These are phyloP conservation scores for Castanea mollissima DNA, from an alignment of 306 rosid species.

Conservation along the genomic window DNA sequence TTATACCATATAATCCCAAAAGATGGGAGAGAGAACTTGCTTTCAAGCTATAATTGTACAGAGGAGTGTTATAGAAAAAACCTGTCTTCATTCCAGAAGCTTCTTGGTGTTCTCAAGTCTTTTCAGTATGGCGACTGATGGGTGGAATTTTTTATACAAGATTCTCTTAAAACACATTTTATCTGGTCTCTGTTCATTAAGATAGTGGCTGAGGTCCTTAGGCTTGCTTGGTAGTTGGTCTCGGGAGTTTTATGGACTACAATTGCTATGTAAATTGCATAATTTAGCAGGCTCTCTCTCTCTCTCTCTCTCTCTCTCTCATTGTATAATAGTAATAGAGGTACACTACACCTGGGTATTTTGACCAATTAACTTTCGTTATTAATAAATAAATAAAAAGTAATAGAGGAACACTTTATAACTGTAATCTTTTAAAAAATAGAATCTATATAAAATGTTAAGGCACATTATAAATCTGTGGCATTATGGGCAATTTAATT, in stretches of 20 bases:
- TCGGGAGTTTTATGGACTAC: neutral
- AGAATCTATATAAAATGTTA: no score
- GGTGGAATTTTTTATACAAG: neutral
- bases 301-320: no score
- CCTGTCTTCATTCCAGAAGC: neutral
- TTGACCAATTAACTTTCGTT: no score
- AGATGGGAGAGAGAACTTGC: constrained; percentile 63
- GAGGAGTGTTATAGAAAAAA: neutral
- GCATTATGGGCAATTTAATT: no score
- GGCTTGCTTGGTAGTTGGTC: neutral
- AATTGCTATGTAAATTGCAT: neutral
- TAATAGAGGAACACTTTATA: no score
- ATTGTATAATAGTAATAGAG: no score
- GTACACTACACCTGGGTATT: no score
- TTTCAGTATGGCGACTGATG: neutral
- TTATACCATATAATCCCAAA: constrained; percentile 55
- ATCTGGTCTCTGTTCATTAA: neutral
- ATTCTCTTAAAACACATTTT: neutral
- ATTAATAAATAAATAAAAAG: no score
- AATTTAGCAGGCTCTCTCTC: no score
- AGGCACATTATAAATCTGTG: no score
- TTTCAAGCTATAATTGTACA: constrained; percentile 35
- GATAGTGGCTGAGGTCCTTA: neutral
- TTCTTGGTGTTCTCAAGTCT: neutral
- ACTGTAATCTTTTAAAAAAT: no score